phyloP scores from a whole-genome alignment of 306 rosid species.

The Rosa lucieae region DNA sequence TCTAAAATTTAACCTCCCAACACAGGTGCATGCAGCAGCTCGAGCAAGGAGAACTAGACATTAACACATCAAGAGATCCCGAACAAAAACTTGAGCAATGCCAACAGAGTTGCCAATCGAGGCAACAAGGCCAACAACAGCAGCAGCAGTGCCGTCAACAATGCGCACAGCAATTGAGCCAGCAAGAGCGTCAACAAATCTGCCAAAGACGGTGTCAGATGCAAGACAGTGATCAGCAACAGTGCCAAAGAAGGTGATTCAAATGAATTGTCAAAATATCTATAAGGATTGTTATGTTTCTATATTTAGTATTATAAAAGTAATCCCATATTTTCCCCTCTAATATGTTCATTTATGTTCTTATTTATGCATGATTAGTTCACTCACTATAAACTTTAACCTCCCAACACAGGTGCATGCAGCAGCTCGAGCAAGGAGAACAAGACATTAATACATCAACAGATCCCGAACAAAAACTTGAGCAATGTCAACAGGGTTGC shows the following conservation, averaged over 20 bases:
- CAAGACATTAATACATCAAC: not conserved
- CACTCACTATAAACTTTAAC: not conserved
- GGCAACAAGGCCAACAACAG: not conserved
- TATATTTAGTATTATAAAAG: not conserved
- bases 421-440: not conserved
- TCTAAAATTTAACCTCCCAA: not conserved
- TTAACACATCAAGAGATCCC: not conserved
- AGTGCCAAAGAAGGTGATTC: not conserved
- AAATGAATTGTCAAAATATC: not conserved
- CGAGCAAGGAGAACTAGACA: not conserved
- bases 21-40: not conserved
- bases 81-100: not conserved
- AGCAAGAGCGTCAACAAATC: not conserved
- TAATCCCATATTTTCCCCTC: not conserved
- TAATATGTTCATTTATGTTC: not conserved
- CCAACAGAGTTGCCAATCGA: not conserved
- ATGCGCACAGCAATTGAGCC: slow-evolving; percentile 1
- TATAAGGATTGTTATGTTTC: no score
- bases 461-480: not conserved
- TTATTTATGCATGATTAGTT: not conserved
- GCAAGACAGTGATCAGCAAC: not conserved
- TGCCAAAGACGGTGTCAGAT: not conserved
- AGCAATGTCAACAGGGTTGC: not conserved
- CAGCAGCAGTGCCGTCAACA: not conserved
- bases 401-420: not conserved